Evolutionary conservation across 2,329 filamentous ascomycete genomes (phyloP).

Genomic region (Calonectria fujianensis): DNA sequence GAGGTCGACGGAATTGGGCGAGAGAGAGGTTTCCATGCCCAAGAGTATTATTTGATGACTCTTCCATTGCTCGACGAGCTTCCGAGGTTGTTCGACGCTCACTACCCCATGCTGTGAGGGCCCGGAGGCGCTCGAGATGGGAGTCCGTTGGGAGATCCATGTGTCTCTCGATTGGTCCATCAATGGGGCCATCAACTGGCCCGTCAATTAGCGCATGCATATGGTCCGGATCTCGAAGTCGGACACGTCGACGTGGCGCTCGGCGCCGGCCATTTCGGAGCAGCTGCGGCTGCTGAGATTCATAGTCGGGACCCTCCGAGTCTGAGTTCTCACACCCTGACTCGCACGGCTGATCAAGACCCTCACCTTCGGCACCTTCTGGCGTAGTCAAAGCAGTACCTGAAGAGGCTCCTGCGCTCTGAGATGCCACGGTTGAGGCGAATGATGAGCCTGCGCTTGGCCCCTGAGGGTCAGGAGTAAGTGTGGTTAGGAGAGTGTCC

Average conservation of each 20-base stretch:
- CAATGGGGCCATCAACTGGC: conserved; percentile 27
- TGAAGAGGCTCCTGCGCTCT: conserved; percentile 66
- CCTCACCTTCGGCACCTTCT: conserved; percentile 59
- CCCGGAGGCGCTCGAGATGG: conserved; percentile 32
- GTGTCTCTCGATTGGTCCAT: conserved; percentile 20
- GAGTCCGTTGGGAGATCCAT: conserved; percentile 18
- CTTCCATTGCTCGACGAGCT: conserved; percentile 24
- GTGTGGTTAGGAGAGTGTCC: conserved; percentile 87
- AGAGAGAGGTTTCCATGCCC: conserved; percentile 33
- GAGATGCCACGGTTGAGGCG: conserved; percentile 73
- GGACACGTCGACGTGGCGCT: conserved; percentile 42
- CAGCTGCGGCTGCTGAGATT: conserved; percentile 51
- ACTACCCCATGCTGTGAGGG: conserved; percentile 23
- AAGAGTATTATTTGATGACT: neutral
- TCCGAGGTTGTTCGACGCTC: conserved; percentile 18
- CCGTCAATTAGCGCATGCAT: conserved; percentile 44
- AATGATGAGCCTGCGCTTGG: conserved; percentile 91
- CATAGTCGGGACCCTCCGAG: conserved; percentile 70
- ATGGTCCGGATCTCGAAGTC: conserved; percentile 46
- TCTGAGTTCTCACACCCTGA: conserved; percentile 75
- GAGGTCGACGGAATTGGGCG: conserved; percentile 34
- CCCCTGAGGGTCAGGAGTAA: conserved; percentile 87
- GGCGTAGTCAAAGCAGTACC: conserved; percentile 61
- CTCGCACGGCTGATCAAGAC: conserved; percentile 68
- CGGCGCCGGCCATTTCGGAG: conserved; percentile 44